Base-by-base conservation (phyloP, 1,139 yeast species). In the Blastobotrys petasosporus region DNA sequence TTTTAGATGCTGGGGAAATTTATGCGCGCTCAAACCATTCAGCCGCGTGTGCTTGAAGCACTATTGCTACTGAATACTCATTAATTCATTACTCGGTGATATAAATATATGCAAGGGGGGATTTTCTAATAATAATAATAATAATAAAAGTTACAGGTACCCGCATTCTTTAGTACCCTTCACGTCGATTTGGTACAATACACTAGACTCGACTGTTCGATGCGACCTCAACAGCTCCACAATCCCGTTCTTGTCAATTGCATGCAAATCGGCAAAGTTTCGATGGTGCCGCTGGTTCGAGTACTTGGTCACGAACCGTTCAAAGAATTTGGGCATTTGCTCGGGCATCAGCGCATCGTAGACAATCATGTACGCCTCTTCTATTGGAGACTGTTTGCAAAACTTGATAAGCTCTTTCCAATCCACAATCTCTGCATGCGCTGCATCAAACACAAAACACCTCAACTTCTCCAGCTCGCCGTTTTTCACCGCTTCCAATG, bases 391-490 rank as follows among this genome's bases (percentile, higher is more conserved):
- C 13, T 2, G 9, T 13, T 39, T 39, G 36, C 31, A 9, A 32
- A 31, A 39, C 17, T 39, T 36, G 5, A 39, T 17, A 10, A 39
- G n/a, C 16, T n/a, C 9, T 32, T 39, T 39, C 42, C 42, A 39
- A n/a, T 31, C 12, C n/a, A 39, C 28, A 3, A 20, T 12, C 17
- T 32, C 12, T 9, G 25, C 25, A 20, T 36, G 36, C 10, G 42
- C 23, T 3, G 35, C 34, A 17, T 39, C 36, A 2, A 39, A 29
- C 2, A 32, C 31, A 32, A 32, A 39, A 13, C 17, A 39, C 16
- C 12, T n/a, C 31, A 39, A 15, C 7, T 8, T 11, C 11, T 28
- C 11, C 36, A 39, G n/a, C n/a, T 39, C 17, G 9, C 42, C 37
- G 23, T n/a, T 2, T n/a, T 10, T n/a, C 8, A 15, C 32, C 31